Conservation (phyloP, 345 rosid species). For the Arabis alpina region DNA sequence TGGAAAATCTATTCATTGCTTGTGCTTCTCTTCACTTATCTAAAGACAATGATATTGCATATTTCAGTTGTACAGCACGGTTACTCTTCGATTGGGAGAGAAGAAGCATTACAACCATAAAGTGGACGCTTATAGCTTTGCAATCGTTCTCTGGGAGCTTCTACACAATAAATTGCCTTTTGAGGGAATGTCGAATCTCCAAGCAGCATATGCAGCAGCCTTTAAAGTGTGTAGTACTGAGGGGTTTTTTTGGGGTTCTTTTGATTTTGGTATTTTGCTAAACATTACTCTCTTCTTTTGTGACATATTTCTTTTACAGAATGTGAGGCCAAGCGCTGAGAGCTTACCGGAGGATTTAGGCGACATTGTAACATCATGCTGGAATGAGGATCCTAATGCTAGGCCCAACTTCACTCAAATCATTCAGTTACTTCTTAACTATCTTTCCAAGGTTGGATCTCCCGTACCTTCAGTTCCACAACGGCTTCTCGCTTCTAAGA, state of each 20-base stretch:
- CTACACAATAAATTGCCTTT: slow-evolving; percentile 89
- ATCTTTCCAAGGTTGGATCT: slow-evolving; percentile 63
- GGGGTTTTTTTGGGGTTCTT: neutral
- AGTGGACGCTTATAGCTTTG: slow-evolving; percentile 97
- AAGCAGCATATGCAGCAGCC: slow-evolving; percentile 98
- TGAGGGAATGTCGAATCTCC: slow-evolving; percentile 98
- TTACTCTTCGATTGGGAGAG: slow-evolving; percentile 87
- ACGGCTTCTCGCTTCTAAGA: slow-evolving; percentile 63
- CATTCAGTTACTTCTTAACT: slow-evolving; percentile 76
- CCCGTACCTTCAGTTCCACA: slow-evolving; percentile 62
- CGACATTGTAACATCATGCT: slow-evolving; percentile 75
- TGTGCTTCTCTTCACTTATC: neutral
- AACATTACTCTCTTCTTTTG: neutral
- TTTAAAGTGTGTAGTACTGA: slow-evolving; percentile 60
- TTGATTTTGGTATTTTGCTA: neutral
- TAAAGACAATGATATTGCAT: slow-evolving; percentile 23
- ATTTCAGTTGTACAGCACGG: slow-evolving; percentile 90
- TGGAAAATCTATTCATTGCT: neutral
- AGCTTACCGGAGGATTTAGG: slow-evolving; percentile 79
- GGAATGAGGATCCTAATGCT: slow-evolving; percentile 92
- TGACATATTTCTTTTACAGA: slow-evolving; percentile 50
- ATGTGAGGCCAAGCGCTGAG: slow-evolving; percentile 92
- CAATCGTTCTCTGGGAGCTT: slow-evolving; percentile 97
- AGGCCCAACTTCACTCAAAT: slow-evolving; percentile 87
- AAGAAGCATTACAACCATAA: slow-evolving; percentile 97